Percentiles rank a stretch among this genome's conserved stretches.
These are phyloP conservation scores for Trapa bicornis DNA, from an alignment of 345 rosid genomes.

Conservation along the genomic window DNA sequence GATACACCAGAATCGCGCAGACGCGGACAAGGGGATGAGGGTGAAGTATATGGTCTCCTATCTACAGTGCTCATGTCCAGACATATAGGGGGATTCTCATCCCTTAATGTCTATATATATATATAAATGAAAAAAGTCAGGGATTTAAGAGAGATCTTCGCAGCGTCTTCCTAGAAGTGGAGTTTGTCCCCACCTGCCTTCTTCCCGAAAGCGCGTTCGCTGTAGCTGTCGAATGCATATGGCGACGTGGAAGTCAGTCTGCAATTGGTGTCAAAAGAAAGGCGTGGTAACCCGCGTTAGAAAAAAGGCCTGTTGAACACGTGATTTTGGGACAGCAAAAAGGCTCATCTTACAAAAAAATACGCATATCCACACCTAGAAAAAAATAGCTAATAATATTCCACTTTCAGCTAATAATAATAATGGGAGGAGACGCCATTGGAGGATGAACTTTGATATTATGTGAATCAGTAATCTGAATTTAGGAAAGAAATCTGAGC, in stretches of 20 bases:
- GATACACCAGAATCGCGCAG: too few relatives aligned
- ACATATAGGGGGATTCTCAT: too few relatives aligned
- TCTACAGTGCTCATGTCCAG: too few relatives aligned
- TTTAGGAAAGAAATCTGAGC: background rate
- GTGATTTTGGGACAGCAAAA: background rate
- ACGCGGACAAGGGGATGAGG: too few relatives aligned
- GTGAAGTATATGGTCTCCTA: background rate
- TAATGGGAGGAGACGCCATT: too few relatives aligned
- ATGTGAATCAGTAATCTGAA: background rate
- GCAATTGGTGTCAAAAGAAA: constrained; percentile 9
- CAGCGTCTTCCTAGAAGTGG: constrained; percentile 13
- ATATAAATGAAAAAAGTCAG: too few relatives aligned
- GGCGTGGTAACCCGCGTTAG: background rate
- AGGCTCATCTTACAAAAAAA: background rate
- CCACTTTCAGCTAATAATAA: background rate
- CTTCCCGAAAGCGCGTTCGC: constrained; percentile 10
- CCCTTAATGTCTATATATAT: too few relatives aligned
- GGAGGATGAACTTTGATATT: background rate
- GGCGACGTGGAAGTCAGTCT: constrained; percentile 34
- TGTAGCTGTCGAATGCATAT: constrained; percentile 10
- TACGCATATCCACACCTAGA: background rate
- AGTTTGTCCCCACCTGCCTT: background rate
- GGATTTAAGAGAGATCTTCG: too few relatives aligned
- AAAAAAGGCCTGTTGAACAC: background rate
- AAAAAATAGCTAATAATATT: background rate